Evolutionary conservation across 805 yeast species (phyloP), one percentile per base, ranked within the genome.

Genomic region (Cyberlindnera amylophila): DNA sequence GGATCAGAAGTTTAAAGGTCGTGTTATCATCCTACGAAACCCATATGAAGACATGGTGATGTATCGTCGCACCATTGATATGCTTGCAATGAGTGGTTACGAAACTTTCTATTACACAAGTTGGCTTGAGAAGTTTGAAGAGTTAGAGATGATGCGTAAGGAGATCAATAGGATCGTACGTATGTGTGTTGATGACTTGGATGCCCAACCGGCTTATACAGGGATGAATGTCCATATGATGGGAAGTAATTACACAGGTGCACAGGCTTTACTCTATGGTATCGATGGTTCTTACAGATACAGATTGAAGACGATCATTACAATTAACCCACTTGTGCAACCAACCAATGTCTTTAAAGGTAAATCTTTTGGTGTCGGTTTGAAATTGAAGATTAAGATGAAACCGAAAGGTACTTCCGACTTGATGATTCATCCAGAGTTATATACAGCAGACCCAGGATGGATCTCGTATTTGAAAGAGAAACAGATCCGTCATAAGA

Each of bases 1-100:
- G 38, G 50, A 45, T 31, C 51, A 43, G 35, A 9, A 18, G 21
- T 41, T 42, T 30, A 46, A 39, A 15, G 57, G 52, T 1, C 42
- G 58, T 13, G 49, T 54, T 3, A 35, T 53, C n/a, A 41, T 53
- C 11, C 39, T 53, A 1, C 52, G 44, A 2, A 54, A 51, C 31
- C 52, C 51, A 4, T 51, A 51, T 3, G 57, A 54, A 35, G 49
- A 47, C 13, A 33, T 44, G 4, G 17, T 19, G 2, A 35, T 51
- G 28, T 54, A 51, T 26, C 24, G 46, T 9, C 41, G 46, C 13
- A 31, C 51, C 12, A 54, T 53, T 4, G 49, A 46, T 18, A 34
- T 41, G 17, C 35, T 54, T 13, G 43, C 51, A 4, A n/a, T 41
- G 4, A 27, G 32, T 5, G 57, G 57, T 4, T 54, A 53, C 32